Percentiles rank a stretch among this genome's conserved stretches.
Conservation (phyloP, 805 yeast species). For the Jamesozyma spencerorum region DNA sequence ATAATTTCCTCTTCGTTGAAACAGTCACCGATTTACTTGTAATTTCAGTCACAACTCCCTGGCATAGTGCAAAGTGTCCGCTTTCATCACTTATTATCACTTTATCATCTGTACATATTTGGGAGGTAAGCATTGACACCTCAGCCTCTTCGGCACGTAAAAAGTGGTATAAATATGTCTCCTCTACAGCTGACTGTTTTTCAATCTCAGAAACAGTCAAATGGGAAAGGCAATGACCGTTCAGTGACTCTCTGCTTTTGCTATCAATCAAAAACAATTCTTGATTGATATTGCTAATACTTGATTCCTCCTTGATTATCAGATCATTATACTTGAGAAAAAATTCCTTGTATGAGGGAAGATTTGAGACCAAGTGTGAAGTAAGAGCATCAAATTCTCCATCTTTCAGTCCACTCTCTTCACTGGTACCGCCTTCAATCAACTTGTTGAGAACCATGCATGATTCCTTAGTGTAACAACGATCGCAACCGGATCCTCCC, state of each 20-base stretch:
- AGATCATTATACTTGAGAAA: slow-evolving; percentile 66
- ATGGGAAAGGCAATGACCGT: slow-evolving; percentile 51
- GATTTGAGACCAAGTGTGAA: slow-evolving; percentile 34
- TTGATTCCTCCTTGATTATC: slow-evolving; percentile 64
- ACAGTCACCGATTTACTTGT: slow-evolving; percentile 38
- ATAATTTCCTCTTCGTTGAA: slow-evolving; percentile 45
- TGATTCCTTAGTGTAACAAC: slow-evolving; percentile 44
- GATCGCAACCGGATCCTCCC: slow-evolving; percentile 47
- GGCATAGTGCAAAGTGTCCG: slow-evolving; percentile 68
- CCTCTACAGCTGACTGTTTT: slow-evolving; percentile 12
- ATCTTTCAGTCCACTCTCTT: slow-evolving; percentile 42
- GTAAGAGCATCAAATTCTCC: slow-evolving; percentile 44
- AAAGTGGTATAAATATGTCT: slow-evolving; percentile 41
- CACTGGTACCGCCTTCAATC: slow-evolving; percentile 48
- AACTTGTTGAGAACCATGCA: slow-evolving; percentile 63
- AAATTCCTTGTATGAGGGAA: slow-evolving; percentile 41
- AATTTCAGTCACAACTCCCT: slow-evolving; percentile 46
- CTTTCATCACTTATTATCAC: slow-evolving; percentile 69
- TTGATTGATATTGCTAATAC: slow-evolving; percentile 40
- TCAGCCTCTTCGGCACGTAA: slow-evolving; percentile 10
- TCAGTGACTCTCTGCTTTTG: slow-evolving; percentile 46
- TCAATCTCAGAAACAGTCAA: slow-evolving; percentile 34
- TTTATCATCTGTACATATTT: slow-evolving; percentile 49
- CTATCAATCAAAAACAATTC: slow-evolving; percentile 53
- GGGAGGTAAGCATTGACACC: slow-evolving; percentile 31